Evolutionary conservation across 2,329 filamentous ascomycete genomes (phyloP), one percentile per base, ranked within the genome.

Genomic region (Alternaria viburni): DNA sequence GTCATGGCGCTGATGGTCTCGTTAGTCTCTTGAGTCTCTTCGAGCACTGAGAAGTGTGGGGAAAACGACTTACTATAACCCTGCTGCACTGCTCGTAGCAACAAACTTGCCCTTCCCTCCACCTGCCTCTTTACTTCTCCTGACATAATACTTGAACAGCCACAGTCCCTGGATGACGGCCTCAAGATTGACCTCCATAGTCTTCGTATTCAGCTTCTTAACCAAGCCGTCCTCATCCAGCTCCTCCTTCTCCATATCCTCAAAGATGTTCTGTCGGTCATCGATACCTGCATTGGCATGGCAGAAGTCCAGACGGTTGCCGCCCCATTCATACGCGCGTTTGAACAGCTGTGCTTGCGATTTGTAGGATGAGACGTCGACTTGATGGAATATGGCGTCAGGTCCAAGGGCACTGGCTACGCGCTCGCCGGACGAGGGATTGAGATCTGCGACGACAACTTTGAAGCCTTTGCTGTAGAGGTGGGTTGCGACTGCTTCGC

Each of bases 391-490:
- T 23, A 69, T 73, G 19, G 73, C 71, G 55, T 74, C 58, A 6
- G 72, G 64, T 9, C 73, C 75, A n/a, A 79, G 72, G 3, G 64
- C 56, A 13, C 63, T 44, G 19, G 75, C 72, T 6, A 80, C 79
- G 30, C 61, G 69, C 13, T 57, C 45, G 44, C 74, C 72, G 1
- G 74, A 69, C 1, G 59, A 57, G 1, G 74, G 61, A 54, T 84
- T 82, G 45, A 84, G 64, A 62, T 85, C 83, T 17, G 79, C 81
- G 65, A 84, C 79, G n/a, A 81, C 76, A 32, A 84, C 81, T 61
- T 73, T 69, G 76, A 79, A 84, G 63, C 70, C 67, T 60, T 77
- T 75, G 32, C 71, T 59, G 57, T 80, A 67, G 19, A 84, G 77
- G 60, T 83, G 80, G 15, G 78, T 80, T 17, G 81, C 80, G 11